A percentile compares a stretch with the other conserved stretches of the same genome.
These are phyloP conservation scores for Hansenula anomala DNA, from an alignment of 1,139 yeast species.

Conservation along the genomic window DNA sequence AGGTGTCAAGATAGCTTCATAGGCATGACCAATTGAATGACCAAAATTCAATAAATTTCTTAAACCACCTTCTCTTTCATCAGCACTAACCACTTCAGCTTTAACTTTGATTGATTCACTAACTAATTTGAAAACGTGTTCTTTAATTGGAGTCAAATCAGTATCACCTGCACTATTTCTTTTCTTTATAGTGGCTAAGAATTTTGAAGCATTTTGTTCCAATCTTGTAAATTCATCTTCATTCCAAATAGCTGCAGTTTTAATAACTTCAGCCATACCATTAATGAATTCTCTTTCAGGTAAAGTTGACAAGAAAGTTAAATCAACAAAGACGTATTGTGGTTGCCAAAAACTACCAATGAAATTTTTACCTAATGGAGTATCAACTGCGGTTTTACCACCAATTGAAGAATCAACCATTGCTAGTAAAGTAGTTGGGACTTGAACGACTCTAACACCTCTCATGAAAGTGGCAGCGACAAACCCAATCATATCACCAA, in stretches of 20 bases:
- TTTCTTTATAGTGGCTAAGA: slow-evolving; percentile 52
- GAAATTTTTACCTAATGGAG: slow-evolving; percentile 95
- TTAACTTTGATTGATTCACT: slow-evolving; percentile 84
- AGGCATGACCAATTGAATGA: slow-evolving; percentile 97
- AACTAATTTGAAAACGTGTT: slow-evolving; percentile 74
- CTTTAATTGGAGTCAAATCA: slow-evolving; percentile 54
- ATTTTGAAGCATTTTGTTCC: slow-evolving; percentile 67
- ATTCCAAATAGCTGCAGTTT: slow-evolving; percentile 98
- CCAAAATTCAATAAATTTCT: slow-evolving; percentile 93
- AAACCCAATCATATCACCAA: slow-evolving; percentile 98
- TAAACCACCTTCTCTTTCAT: slow-evolving; percentile 93
- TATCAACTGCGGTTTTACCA: slow-evolving; percentile 97
- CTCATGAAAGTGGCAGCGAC: slow-evolving; percentile 99
- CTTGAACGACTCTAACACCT: slow-evolving; percentile 90
- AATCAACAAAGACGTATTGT: slow-evolving; percentile 79
- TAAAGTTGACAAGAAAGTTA: slow-evolving; percentile 78
- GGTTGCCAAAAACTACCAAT: slow-evolving; percentile 99
- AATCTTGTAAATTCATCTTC: slow-evolving; percentile 80
- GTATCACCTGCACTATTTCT: slow-evolving; percentile 33
- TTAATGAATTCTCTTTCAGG: slow-evolving; percentile 94
- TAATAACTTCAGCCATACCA: slow-evolving; percentile 98
- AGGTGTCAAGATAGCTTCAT: slow-evolving; percentile 93
- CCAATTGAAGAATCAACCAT: slow-evolving; percentile 99
- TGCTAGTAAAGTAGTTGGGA: slow-evolving; percentile 89
- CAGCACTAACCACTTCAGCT: slow-evolving; percentile 90